phyloP scores from a whole-genome alignment of 257 asterid species.

The Solanum infundibuliforme region DNA sequence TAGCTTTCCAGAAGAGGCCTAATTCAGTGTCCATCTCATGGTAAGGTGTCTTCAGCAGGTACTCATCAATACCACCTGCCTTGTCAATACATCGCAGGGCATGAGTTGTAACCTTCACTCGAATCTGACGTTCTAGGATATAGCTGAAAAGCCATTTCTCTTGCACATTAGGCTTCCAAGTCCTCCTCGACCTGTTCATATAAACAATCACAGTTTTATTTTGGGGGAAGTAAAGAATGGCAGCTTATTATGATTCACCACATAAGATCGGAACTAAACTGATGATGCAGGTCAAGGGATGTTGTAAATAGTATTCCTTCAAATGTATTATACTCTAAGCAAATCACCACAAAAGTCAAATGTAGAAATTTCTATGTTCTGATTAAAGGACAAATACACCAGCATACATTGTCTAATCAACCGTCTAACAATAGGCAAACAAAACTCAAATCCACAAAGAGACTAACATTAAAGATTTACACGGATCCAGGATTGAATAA shows the following conservation, averaged over 20 bases:
- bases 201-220: not conserved
- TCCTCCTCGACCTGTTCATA: slow-evolving; percentile 47
- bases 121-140: slow-evolving; percentile 70
- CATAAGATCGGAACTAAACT: not conserved
- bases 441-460: not conserved
- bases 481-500: not conserved
- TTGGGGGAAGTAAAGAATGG: not conserved
- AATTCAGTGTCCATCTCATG: slow-evolving; percentile 81
- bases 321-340: not conserved
- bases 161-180: slow-evolving; percentile 88
- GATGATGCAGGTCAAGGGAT: too few species aligned
- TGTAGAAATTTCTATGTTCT: not conserved
- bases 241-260: not conserved
- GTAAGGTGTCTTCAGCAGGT: slow-evolving; percentile 81
- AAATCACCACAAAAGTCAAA: not conserved
- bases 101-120: slow-evolving; percentile 76
- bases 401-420: not conserved
- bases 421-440: not conserved
- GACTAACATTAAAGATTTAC: not conserved
- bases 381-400: too few species aligned
- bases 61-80: slow-evolving; percentile 94
- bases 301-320: too few species aligned
- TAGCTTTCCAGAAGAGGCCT: slow-evolving; percentile 86
- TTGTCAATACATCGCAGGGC: slow-evolving; percentile 96
- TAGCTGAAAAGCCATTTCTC: slow-evolving; percentile 88